A percentile compares a stretch with the other conserved stretches of the same genome.
Conservation (phyloP, 441 rosid genomes). For the Adansonia grandidieri region DNA sequence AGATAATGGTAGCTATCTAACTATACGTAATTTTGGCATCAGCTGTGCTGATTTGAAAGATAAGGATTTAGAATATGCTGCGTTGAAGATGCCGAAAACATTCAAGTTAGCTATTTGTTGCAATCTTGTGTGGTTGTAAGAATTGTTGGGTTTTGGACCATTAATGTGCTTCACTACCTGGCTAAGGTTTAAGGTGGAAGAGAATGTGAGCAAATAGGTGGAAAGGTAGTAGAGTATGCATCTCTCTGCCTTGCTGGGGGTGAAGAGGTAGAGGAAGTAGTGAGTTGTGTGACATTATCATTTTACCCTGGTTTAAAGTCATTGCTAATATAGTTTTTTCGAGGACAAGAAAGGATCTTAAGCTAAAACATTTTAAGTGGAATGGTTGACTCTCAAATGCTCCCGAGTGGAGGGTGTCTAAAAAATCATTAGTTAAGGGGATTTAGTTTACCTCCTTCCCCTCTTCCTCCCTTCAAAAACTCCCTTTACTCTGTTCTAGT, state of each 20-base stretch:
- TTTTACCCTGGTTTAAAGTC: conserved; percentile 13
- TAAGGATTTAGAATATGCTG: conserved; percentile 4
- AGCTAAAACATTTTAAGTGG: not conserved
- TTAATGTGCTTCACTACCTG: conserved; percentile 9
- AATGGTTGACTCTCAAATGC: not conserved
- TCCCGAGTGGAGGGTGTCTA: not conserved
- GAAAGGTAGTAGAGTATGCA: not conserved
- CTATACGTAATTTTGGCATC: not conserved
- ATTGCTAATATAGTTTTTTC: not conserved
- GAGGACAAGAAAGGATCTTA: not conserved
- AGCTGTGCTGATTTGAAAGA: not conserved
- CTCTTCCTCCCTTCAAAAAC: not conserved
- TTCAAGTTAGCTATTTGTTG: conserved; percentile 5
- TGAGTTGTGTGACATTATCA: not conserved
- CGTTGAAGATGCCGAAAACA: not conserved
- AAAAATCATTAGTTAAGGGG: not conserved
- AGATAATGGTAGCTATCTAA: not conserved
- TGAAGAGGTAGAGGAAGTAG: conserved; percentile 3
- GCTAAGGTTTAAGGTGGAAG: not conserved
- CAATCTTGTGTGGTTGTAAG: not conserved
- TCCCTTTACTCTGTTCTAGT: conserved; percentile 12
- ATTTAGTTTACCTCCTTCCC: not conserved
- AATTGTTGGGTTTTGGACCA: not conserved
- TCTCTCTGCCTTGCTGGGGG: conserved; percentile 1
- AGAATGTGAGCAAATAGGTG: not conserved